Evolutionary conservation across 2,329 filamentous ascomycete genomes (phyloP).

Genomic region (Trichoderma koningii): DNA sequence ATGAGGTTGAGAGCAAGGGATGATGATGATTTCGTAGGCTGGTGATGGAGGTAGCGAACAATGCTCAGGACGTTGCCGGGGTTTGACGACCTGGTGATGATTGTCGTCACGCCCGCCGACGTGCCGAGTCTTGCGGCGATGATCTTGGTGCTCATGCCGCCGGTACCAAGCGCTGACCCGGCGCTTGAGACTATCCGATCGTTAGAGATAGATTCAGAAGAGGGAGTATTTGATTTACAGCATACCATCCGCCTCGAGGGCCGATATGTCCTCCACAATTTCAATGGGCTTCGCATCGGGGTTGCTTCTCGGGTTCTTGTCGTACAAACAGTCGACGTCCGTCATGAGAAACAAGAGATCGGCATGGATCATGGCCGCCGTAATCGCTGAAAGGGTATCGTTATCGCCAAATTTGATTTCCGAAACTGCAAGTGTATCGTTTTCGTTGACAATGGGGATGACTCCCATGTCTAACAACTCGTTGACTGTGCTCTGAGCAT

Average conservation of each 20-base stretch:
- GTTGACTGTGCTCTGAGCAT: constrained; percentile 92
- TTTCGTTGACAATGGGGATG: constrained; percentile 98
- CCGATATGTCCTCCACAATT: constrained; percentile 84
- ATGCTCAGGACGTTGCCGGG: constrained; percentile 90
- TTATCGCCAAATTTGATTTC: constrained; percentile 99
- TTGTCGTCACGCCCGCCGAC: constrained; percentile 89
- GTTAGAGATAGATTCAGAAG: constrained; percentile 29
- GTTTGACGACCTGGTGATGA: constrained; percentile 92
- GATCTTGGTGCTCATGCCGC: constrained; percentile 98
- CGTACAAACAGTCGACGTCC: constrained; percentile 95
- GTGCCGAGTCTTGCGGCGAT: constrained; percentile 89
- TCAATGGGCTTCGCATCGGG: constrained; percentile 87
- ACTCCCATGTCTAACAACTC: constrained; percentile 93
- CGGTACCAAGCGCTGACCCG: constrained; percentile 86
- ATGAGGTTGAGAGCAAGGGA: constrained; percentile 45
- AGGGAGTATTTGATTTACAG: neutral
- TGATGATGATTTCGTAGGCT: constrained; percentile 29
- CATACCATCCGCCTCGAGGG: constrained; percentile 76
- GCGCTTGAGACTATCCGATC: constrained; percentile 71
- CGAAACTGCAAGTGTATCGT: constrained; percentile 92
- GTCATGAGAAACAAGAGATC: constrained; percentile 98
- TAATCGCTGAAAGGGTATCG: constrained; percentile 94
- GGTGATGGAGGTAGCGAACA: constrained; percentile 62
- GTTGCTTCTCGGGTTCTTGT: constrained; percentile 86
- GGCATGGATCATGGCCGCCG: constrained; percentile 94